phyloP scores from a whole-genome alignment of 139 green algal species.

The Spirogloea muscicola region DNA sequence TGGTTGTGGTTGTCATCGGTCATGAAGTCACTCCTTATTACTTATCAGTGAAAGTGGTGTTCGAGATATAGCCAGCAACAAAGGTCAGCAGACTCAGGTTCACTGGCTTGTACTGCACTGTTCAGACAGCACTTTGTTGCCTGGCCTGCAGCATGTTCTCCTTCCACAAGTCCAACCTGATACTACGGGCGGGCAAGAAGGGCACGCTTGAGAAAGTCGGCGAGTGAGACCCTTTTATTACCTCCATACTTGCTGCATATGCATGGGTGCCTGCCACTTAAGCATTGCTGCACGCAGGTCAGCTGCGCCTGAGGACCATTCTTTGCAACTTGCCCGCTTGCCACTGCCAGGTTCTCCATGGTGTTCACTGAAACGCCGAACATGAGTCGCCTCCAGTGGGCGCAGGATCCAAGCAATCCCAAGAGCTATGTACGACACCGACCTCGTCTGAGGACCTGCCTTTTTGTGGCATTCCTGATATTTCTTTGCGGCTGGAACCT shows the following conservation, averaged over 20 bases:
- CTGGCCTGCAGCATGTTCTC: constrained; percentile 38
- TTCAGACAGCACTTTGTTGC: too few species aligned
- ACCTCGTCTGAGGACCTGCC: neutral
- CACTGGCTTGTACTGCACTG: too few species aligned
- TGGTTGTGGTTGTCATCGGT: too few species aligned
- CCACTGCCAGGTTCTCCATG: constrained; percentile 17
- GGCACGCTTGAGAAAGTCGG: constrained; percentile 19
- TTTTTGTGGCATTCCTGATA: too few species aligned
- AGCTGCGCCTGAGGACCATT: neutral
- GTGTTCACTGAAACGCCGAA: constrained; percentile 14
- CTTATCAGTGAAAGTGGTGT: too few species aligned
- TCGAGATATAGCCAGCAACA: too few species aligned
- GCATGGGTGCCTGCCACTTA: too few species aligned
- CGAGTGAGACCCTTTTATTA: constrained; percentile 6
- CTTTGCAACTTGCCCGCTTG: neutral
- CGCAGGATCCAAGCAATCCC: constrained; percentile 16
- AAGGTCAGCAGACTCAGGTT: too few species aligned
- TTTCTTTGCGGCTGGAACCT: too few species aligned
- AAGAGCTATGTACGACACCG: neutral
- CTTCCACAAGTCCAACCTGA: constrained; percentile 29
- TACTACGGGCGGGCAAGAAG: constrained; percentile 25
- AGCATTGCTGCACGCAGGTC: neutral
- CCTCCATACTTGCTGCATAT: too few species aligned
- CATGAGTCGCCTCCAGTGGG: constrained; percentile 31
- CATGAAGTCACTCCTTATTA: too few species aligned